A percentile compares a stretch with the other conserved stretches of the same genome.
Evolutionary conservation across 2,329 filamentous ascomycete genomes (phyloP).

Genomic region (Claviceps fusiformis): DNA sequence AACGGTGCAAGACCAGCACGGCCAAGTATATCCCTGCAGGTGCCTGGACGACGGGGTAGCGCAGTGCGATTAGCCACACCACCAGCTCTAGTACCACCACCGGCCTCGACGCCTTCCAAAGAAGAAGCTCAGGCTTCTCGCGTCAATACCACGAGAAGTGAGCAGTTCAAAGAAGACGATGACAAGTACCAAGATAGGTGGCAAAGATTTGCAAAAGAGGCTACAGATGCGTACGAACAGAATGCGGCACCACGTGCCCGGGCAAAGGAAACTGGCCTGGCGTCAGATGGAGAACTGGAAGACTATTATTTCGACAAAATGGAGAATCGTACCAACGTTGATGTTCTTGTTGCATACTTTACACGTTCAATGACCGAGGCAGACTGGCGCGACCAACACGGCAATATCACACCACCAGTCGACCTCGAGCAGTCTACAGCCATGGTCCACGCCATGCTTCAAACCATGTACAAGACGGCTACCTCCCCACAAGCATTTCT

Average conservation of each 20-base stretch:
- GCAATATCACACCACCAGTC: slow-evolving; percentile 27
- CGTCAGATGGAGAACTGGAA: slow-evolving; percentile 9
- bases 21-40: slow-evolving; percentile 27
- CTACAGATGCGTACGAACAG: slow-evolving; percentile 10
- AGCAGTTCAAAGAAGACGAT: background rate
- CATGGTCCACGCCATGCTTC: slow-evolving; percentile 39
- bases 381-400: slow-evolving; percentile 36
- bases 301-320: slow-evolving; percentile 22
- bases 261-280: background rate
- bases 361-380: slow-evolving; percentile 34
- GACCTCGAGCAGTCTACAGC: slow-evolving; percentile 39
- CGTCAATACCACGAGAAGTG: background rate
- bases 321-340: slow-evolving; percentile 40
- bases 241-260: background rate
- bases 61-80: slow-evolving; percentile 50
- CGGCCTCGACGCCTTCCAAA: slow-evolving; percentile 24
- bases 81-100: slow-evolving; percentile 12
- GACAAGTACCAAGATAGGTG: slow-evolving; percentile 6
- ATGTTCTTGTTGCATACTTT: slow-evolving; percentile 41
- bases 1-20: slow-evolving; percentile 16
- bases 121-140: slow-evolving; percentile 21
- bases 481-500: slow-evolving; percentile 41
- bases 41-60: slow-evolving; percentile 40
- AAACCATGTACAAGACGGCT: slow-evolving; percentile 37
- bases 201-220: slow-evolving; percentile 11